Conservation (phyloP, 495 filamentous ascomycete species). For the Podospora conica region DNA sequence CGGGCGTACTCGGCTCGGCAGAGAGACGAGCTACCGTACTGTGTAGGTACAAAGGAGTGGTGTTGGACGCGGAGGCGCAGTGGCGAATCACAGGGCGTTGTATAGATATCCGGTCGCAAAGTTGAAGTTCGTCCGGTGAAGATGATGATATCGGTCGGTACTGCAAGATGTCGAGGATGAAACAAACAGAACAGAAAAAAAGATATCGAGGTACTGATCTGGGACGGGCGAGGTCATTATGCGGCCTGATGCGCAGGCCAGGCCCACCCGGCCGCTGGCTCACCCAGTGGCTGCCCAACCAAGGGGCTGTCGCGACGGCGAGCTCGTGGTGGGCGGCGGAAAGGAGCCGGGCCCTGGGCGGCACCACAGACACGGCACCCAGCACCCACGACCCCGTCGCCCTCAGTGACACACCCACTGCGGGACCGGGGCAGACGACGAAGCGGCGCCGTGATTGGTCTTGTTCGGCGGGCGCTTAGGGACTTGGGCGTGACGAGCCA, state of each 20-base stretch:
- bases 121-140: constrained; percentile 3
- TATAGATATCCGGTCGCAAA: not conserved
- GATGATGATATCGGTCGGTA: constrained; percentile 2
- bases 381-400: not conserved
- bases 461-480: constrained; percentile 26
- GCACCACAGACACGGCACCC: not conserved
- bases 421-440: not conserved
- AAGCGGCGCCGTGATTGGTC: constrained; percentile 26
- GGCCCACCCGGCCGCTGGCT: not conserved
- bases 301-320: not conserved
- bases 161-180: constrained; percentile 6
- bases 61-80: not conserved
- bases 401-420: not conserved
- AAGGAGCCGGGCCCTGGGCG: constrained; percentile 11
- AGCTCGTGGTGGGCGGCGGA: constrained; percentile 8
- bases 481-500: constrained; percentile 15
- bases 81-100: not conserved
- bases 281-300: not conserved
- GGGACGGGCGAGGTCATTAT: constrained; percentile 29
- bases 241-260: constrained; percentile 33
- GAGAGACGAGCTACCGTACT: too few relatives aligned
- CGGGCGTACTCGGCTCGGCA: not conserved
- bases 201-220: constrained; percentile 10
- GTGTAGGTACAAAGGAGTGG: not conserved
- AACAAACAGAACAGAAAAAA: constrained; percentile 11